Conservation (phyloP, 805 yeast genomes). For the Starmerella apicola region DNA sequence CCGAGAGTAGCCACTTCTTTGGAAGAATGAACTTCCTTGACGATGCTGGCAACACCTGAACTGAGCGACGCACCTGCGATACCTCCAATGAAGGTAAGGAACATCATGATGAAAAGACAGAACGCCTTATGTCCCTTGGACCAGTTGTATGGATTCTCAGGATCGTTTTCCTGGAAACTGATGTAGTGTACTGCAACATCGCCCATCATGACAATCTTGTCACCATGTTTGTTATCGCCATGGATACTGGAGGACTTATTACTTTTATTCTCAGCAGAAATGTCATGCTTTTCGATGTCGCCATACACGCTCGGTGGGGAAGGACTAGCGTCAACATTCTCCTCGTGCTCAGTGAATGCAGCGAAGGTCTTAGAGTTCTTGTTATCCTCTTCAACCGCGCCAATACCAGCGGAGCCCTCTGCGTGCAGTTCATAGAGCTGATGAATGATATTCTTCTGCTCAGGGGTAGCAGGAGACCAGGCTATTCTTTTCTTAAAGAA, state of each 20-base stretch:
- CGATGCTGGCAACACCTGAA: conserved; percentile 65
- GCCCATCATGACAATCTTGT: conserved; percentile 7
- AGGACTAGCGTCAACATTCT: conserved; percentile 1
- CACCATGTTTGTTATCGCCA: background rate
- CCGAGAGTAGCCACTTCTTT: conserved; percentile 46
- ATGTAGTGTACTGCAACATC: conserved; percentile 21
- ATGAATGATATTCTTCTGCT: conserved; percentile 9
- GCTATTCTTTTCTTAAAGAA: conserved; percentile 8
- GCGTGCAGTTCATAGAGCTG: conserved; percentile 8
- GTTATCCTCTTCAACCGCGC: conserved; percentile 11
- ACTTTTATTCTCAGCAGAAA: background rate
- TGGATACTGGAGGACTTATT: background rate
- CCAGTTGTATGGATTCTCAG: conserved; percentile 89
- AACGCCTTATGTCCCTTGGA: conserved; percentile 28
- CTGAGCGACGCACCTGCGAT: conserved; percentile 85
- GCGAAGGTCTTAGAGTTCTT: conserved; percentile 3
- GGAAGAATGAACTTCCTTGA: conserved; percentile 55
- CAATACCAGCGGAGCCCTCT: conserved; percentile 4
- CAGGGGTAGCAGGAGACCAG: conserved; percentile 9
- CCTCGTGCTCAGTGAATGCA: conserved; percentile 7
- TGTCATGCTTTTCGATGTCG: conserved; percentile 1
- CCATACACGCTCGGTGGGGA: background rate
- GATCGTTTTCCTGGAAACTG: conserved; percentile 80
- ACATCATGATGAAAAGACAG: conserved; percentile 54
- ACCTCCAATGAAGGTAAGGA: conserved; percentile 75